Conservation (phyloP, 441 rosid genomes). For the Gossypium davidsonii region DNA sequence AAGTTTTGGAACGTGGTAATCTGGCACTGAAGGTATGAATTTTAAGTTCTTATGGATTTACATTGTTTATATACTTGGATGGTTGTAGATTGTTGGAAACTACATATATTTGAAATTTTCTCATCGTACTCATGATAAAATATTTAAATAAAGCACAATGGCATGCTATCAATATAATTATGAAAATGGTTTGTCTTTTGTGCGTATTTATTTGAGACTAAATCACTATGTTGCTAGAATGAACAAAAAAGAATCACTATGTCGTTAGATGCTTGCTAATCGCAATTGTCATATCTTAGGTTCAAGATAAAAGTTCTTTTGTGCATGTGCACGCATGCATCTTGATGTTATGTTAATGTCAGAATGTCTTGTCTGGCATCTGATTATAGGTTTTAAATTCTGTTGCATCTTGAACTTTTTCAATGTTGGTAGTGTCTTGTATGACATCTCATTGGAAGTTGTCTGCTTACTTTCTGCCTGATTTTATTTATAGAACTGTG, state of each 20-base stretch:
- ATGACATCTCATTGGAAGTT: not conserved
- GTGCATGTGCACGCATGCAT: not conserved
- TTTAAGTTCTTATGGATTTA: not conserved
- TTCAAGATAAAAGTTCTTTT: not conserved
- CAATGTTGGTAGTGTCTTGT: not conserved
- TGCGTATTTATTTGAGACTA: not conserved
- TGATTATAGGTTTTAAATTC: not conserved
- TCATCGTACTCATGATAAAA: not conserved
- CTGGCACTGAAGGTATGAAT: constrained; percentile 70
- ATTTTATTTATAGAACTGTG: constrained; percentile 45
- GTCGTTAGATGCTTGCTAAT: not conserved
- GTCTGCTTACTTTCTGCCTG: constrained; percentile 4
- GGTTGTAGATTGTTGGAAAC: not conserved
- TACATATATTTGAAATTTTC: not conserved
- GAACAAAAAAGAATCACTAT: not conserved
- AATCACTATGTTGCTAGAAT: not conserved
- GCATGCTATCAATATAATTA: not conserved
- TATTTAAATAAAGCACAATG: not conserved
- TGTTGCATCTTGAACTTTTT: not conserved
- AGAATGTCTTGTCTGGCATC: not conserved
- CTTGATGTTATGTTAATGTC: not conserved
- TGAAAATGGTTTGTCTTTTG: not conserved
- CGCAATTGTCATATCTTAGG: not conserved
- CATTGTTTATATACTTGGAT: not conserved
- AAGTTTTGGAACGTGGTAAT: constrained; percentile 65